Percentiles rank a stretch among this genome's conserved stretches.
phyloP scores from a whole-genome alignment of 192 early-diverging fungal species.

The Spinellus fusiger region DNA sequence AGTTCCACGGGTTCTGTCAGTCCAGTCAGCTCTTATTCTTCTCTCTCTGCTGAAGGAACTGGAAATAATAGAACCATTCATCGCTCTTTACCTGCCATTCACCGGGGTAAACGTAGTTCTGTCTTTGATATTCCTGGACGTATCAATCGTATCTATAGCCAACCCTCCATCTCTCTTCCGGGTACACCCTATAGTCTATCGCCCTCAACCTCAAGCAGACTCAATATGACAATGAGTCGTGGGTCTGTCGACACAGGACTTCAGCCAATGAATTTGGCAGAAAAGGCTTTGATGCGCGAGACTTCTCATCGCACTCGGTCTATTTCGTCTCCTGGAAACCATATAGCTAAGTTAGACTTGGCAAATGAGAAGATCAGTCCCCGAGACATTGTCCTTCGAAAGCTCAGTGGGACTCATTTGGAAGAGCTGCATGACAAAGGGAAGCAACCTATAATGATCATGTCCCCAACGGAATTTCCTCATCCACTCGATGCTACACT shows the following conservation, averaged over 20 bases:
- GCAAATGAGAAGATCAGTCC: too few species aligned
- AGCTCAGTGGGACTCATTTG: too few species aligned
- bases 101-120: conserved; percentile 18
- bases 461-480: not conserved
- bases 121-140: conserved; percentile 9
- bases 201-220: not conserved
- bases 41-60: conserved; percentile 7
- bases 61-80: too few species aligned
- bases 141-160: conserved; percentile 3
- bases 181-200: conserved; percentile 4
- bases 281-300: not conserved
- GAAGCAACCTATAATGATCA: not conserved
- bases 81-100: conserved; percentile 36
- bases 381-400: too few species aligned
- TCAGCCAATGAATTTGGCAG: not conserved
- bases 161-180: conserved; percentile 4
- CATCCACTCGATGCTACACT: not conserved
- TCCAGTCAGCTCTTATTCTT: not conserved
- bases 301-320: not conserved
- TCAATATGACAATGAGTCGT: not conserved
- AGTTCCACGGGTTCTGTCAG: conserved; percentile 14
- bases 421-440: too few species aligned
- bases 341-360: not conserved
- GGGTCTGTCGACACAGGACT: not conserved
- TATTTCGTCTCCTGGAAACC: conserved; percentile 16